phyloP scores from a whole-genome alignment of 192 early-diverging fungal species.

The Cladochytrium replicatum region DNA sequence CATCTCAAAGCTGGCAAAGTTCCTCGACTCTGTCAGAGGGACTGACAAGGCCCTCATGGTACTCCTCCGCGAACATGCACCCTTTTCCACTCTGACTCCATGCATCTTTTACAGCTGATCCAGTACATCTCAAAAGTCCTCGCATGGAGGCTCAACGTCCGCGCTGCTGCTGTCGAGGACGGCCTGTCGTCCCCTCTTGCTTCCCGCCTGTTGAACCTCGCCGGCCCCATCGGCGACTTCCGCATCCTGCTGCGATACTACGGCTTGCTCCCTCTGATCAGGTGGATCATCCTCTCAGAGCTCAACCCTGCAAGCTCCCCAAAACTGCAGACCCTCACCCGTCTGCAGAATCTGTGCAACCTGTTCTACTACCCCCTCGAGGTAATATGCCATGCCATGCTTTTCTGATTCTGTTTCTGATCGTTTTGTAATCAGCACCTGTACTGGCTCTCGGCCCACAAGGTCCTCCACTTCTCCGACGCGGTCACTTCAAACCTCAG shows the following conservation, averaged over 20 bases:
- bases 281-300: constrained; percentile 70
- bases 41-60: constrained; percentile 65
- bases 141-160: constrained; percentile 62
- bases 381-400: background rate
- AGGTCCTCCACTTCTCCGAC: constrained; percentile 66
- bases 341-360: constrained; percentile 79
- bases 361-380: constrained; percentile 92
- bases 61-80: background rate
- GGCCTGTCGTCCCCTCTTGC: constrained; percentile 51
- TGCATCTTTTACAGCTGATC: constrained; percentile 52
- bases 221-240: constrained; percentile 80
- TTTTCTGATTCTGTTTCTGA: background rate
- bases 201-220: constrained; percentile 64
- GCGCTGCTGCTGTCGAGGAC: too few species aligned
- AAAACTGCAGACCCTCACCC: constrained; percentile 55
- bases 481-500: constrained; percentile 64
- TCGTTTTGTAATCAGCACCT: constrained; percentile 39
- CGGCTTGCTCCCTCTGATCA: constrained; percentile 72
- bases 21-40: constrained; percentile 47
- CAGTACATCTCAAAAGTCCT: constrained; percentile 90
- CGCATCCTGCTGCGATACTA: constrained; percentile 84
- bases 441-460: constrained; percentile 87
- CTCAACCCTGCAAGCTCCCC: constrained; percentile 56
- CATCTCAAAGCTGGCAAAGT: constrained; percentile 17
- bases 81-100: background rate